A percentile compares a stretch with the other conserved stretches of the same genome.
Evolutionary conservation across 192 early-diverging fungal species (phyloP).

Genomic region (Coemansia sp.): DNA sequence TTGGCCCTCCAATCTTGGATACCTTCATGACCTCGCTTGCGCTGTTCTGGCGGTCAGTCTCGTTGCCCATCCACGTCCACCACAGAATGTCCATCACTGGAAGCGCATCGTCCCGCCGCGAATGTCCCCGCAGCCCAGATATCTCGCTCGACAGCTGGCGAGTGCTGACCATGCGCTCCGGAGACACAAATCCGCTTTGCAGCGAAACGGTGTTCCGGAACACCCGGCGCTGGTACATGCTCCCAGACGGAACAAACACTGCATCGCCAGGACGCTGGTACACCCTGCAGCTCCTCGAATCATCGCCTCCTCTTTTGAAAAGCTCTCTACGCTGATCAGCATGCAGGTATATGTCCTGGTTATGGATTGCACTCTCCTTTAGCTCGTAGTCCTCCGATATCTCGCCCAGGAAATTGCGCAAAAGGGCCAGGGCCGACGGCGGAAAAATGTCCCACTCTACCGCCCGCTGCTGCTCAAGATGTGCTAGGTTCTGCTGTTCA

Average conservation of each 20-base stretch:
- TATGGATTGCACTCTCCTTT: conserved; percentile 1
- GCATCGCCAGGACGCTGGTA: conserved; percentile 68
- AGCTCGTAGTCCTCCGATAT: background rate
- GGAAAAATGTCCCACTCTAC: conserved; percentile 70
- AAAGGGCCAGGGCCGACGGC: conserved; percentile 22
- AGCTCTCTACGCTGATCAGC: conserved; percentile 25
- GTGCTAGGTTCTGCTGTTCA: background rate
- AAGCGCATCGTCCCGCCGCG: conserved; percentile 23
- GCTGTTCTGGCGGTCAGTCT: conserved; percentile 5
- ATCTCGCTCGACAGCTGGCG: conserved; percentile 18
- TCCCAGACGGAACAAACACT: conserved; percentile 76
- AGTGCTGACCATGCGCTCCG: conserved; percentile 44
- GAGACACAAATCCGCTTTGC: conserved; percentile 64
- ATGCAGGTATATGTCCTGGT: conserved; percentile 13
- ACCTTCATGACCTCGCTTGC: background rate
- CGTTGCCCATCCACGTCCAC: conserved; percentile 42
- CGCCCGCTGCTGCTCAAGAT: conserved; percentile 11
- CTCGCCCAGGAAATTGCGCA: conserved; percentile 45
- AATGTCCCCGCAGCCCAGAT: background rate
- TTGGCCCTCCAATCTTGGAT: background rate
- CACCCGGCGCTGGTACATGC: conserved; percentile 65
- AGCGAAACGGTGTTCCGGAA: conserved; percentile 60
- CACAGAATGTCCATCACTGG: conserved; percentile 49
- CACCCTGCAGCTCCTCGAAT: conserved; percentile 58
- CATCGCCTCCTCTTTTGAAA: conserved; percentile 22